phyloP scores from a whole-genome alignment of 192 early-diverging fungal genomes.

The Mortierella claussenii region DNA sequence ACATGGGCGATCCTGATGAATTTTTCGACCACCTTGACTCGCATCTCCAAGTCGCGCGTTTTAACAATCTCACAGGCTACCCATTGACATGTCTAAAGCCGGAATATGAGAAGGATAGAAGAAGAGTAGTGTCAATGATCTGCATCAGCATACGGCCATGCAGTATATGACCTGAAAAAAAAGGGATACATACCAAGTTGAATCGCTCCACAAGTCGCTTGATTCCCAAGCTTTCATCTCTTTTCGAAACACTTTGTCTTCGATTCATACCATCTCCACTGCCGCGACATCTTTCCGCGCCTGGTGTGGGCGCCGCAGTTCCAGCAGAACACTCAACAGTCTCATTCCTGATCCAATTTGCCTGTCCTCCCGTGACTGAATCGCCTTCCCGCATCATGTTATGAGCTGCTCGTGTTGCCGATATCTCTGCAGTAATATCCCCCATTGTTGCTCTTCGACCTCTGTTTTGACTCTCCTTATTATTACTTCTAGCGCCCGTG shows the following conservation, averaged over 20 bases:
- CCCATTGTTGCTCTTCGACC: no score
- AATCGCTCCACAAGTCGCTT: slow-evolving; percentile 38
- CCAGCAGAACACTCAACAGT: neutral
- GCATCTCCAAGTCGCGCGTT: slow-evolving; percentile 49
- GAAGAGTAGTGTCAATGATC: neutral
- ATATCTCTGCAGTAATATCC: no score
- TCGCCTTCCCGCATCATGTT: no score
- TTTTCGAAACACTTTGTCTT: neutral
- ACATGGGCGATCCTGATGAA: slow-evolving; percentile 72
- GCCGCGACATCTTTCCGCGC: neutral
- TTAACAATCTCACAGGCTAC: slow-evolving; percentile 65
- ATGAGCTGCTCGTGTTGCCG: no score
- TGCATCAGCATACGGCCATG: no score
- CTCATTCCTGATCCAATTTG: neutral
- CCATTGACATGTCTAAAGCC: slow-evolving; percentile 62
- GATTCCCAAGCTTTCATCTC: slow-evolving; percentile 17
- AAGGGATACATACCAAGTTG: slow-evolving; percentile 41
- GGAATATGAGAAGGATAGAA: neutral
- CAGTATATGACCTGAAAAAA: no score
- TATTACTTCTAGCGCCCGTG: no score
- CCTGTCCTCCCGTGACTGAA: neutral
- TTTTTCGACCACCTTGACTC: slow-evolving; percentile 69
- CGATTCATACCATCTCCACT: no score
- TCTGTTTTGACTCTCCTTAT: no score
- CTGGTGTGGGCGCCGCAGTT: neutral